Conservation (phyloP, 495 filamentous ascomycete species). For the Friedmanniomyces simplex region DNA sequence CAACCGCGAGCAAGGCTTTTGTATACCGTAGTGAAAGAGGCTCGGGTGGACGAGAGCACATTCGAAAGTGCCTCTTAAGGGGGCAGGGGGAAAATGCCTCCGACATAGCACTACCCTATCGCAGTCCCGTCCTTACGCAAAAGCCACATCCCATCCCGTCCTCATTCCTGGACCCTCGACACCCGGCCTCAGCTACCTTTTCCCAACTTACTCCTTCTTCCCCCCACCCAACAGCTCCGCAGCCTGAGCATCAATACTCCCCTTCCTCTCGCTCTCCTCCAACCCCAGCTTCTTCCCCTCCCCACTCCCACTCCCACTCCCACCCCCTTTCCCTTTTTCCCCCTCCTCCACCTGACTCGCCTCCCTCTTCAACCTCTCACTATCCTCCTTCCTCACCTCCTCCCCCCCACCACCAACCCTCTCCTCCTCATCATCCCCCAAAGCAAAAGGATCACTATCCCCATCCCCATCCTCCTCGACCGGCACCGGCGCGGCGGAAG, state of each 20-base stretch:
- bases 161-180: too few relatives aligned
- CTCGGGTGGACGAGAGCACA: too few relatives aligned
- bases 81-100: too few relatives aligned
- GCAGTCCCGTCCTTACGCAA: too few relatives aligned
- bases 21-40: too few relatives aligned
- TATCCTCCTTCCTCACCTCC: conserved; percentile 53
- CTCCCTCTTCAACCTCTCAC: conserved; percentile 50
- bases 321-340: too few relatives aligned
- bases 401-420: too few relatives aligned
- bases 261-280: conserved; percentile 30
- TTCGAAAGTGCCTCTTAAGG: too few relatives aligned
- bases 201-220: conserved; percentile 1
- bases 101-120: too few relatives aligned
- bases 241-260: conserved; percentile 36
- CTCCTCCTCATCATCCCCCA: conserved; percentile 92
- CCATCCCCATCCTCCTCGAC: conserved; percentile 73
- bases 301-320: background rate
- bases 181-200: too few relatives aligned
- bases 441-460: conserved; percentile 91
- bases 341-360: conserved; percentile 7
- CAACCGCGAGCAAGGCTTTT: too few relatives aligned
- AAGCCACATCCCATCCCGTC: too few relatives aligned
- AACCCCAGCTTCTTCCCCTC: conserved; percentile 23
- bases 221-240: conserved; percentile 32
- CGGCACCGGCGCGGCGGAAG: conserved; percentile 75